Percentiles rank a stretch among this genome's conserved stretches.
Conservation (phyloP, 1,284 basidiomycete genomes). For the Ceratobasidium sp. region DNA sequence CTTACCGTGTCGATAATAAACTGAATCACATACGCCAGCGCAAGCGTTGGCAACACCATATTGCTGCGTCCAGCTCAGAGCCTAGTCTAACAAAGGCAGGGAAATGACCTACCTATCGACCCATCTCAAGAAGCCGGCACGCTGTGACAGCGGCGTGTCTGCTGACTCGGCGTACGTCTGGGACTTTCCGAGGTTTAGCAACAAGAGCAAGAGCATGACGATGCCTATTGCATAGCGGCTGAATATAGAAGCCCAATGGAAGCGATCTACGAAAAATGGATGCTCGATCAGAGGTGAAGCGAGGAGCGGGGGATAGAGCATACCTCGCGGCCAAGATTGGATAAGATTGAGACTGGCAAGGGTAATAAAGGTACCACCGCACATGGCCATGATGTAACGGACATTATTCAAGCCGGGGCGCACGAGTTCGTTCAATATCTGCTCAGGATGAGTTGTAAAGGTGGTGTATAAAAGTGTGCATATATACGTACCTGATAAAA, state of each 20-base stretch:
- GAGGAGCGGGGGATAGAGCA: too few relatives aligned
- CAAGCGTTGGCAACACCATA: constrained; percentile 26
- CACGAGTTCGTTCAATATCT: constrained; percentile 2
- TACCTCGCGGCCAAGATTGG: constrained; percentile 37
- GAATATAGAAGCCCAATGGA: constrained; percentile 31
- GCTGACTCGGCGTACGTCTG: background rate
- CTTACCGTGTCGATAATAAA: constrained; percentile 33
- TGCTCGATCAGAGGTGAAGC: too few relatives aligned
- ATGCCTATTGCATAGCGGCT: constrained; percentile 25
- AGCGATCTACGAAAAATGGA: constrained; percentile 8
- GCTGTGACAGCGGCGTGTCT: background rate
- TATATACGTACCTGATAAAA: background rate
- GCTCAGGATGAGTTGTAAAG: too few relatives aligned
- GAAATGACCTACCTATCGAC: constrained; percentile 7
- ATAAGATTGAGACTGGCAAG: constrained; percentile 33
- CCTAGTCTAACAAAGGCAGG: too few relatives aligned
- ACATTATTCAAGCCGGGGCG: background rate
- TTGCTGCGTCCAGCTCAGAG: background rate
- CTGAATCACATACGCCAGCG: constrained; percentile 20
- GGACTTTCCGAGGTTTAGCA: constrained; percentile 22
- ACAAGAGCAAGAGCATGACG: constrained; percentile 1
- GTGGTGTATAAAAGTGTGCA: background rate
- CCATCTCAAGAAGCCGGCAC: constrained; percentile 9
- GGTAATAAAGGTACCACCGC: constrained; percentile 21
- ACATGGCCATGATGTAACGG: constrained; percentile 30